Evolutionary conservation across 1,284 basidiomycete genomes (phyloP), one percentile per base, ranked within the genome.

Genomic region (Sanghuangporus weigelae): DNA sequence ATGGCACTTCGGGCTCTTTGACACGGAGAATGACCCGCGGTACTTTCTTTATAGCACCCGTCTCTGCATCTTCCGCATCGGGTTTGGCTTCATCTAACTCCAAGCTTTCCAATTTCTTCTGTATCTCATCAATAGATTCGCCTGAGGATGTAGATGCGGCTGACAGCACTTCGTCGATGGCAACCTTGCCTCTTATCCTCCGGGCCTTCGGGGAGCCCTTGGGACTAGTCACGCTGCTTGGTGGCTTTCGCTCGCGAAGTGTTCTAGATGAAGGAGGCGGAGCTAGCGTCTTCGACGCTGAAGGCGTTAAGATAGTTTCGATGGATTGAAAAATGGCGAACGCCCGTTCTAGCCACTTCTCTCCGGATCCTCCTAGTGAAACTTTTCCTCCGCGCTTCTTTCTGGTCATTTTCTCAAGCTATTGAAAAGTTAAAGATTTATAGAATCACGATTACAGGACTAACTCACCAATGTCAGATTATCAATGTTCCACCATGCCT

Each of bases 331-430:
- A 73, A 7, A 85, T 67, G 14, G 76, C 74, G 36, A 80, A 65
- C 0, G 82, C 75, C 14, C 83, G 80, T 7, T 80, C 77, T 11
- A 93, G 73, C 85, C 90, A 90, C 0, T 78, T 74, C 14, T 83
- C 80, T 1, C 70, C 58, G 0, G 53, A 58, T 7, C 75, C 71
- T 11, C 74, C 68, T 7, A 78, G 67, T 11, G 80, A 78, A 38
- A 72, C 67, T 65, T 79, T 73, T 64, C 84, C 77, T 38, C 78
- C 76, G 60, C 83, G 77, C 53, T 84, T 75, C 72, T 85, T 86
- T 73, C 90, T 91, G 12, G 81, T 83, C 0, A 82, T 81, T 62
- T 86, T 85, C 71, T 95, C 90, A 23, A 94, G 78, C 89, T 93
- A 65, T 14, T 8, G 12, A 39, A n/a, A 31, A 55, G 50, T 21